Evolutionary conservation across 2,329 filamentous ascomycete species (phyloP), one percentile per base, ranked within the genome.

Genomic region (Coniochaeta sp.): DNA sequence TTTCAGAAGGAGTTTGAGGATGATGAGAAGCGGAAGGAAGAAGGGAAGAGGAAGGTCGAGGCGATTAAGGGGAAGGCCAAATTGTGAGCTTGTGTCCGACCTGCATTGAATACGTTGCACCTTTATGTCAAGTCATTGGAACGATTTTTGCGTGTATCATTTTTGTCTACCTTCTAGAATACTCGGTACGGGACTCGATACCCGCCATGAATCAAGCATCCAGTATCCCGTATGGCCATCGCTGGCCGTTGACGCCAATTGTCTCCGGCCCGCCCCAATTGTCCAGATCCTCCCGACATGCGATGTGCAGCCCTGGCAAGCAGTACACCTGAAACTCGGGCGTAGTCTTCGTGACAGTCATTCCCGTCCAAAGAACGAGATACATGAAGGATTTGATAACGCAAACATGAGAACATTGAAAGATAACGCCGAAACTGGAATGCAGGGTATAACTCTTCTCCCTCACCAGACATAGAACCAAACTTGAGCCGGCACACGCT

Each of bases 21-120:
- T 57, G 78, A 77, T 61, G 71, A 72, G 3, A 75, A 76, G 65
- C 73, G 77, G 58, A 68, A 72, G 67, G 77, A 75, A 67, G 78
- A 74, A 63, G 74, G 74, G 52, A 74, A 73, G 63, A 73, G 70
- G 68, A 73, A 75, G 65, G 80, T 84, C 58, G 76, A 77, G 62
- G 75, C 78, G 65, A 80, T 81, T 74, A 80, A 79, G 74, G 68
- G 61, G 52, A 63, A 72, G 67, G 70, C 76, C 5, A 79, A 77
- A 67, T 66, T 79, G 67, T 78, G 22, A 58, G 56, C 3, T 11
- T 14, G 16, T 33, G 28, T 31, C 28, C 9, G 5, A 31, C n/a
- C n/a, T n/a, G n/a, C n/a, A 31, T 31, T 31, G 28, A 6, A 9
- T 9, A 31, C n/a, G 31, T 33, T 36, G 34, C 12, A 14, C 34